Base-by-base conservation (phyloP, 768 basidiomycete genomes). In the Podaxis sp. region DNA sequence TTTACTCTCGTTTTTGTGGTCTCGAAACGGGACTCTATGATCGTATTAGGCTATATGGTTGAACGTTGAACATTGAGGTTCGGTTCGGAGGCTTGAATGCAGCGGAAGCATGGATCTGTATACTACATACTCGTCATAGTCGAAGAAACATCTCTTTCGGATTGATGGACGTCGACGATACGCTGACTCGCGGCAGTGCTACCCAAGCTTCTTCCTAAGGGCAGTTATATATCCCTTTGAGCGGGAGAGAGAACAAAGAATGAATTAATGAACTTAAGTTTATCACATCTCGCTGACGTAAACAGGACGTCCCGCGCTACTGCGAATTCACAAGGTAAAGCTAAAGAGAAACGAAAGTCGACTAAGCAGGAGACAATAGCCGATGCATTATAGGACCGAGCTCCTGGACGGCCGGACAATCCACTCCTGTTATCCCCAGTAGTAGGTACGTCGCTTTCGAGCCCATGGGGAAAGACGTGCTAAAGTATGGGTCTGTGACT, bases 391-490 rank as follows among this genome's bases (percentile, higher is more conserved):
- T 9, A 19, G 44, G 7, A 22, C 9, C 19, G 44, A 19, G 44
- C 44, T 22, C 44, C 19, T 17, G 44, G 19, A n/a, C 44, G 19
- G 44, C 7, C 44, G 19, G 44, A 17, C 4, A 22, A n/a, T 46
- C 19, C 17, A 9, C 0, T 15, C 15, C 19, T 6, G n/a, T 19
- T 15, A 13, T 11, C 28, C 36, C 22, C 48, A 60, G 52, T 39
- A 40, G 39, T 26, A 52, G 49, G 33, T 51, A 26, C 13, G 52
- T 60, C 49, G 24, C 51, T 49, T 49, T 48, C 39, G 59, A 52
- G 52, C 53, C 59, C 59, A 39, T 52, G 52, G 59, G 52, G 59
- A 22, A 61, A 61, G 33, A 61, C 39, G 39, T 53, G 30, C 59
- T 19, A 60, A 24, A 54, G 6, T 40, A 36, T 33, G 44, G 55